Percentiles rank a stretch among this genome's conserved stretches.
These are phyloP conservation scores for Colletotrichum sp. DNA, from an alignment of 2,329 filamentous ascomycete genomes.

Conservation along the genomic window DNA sequence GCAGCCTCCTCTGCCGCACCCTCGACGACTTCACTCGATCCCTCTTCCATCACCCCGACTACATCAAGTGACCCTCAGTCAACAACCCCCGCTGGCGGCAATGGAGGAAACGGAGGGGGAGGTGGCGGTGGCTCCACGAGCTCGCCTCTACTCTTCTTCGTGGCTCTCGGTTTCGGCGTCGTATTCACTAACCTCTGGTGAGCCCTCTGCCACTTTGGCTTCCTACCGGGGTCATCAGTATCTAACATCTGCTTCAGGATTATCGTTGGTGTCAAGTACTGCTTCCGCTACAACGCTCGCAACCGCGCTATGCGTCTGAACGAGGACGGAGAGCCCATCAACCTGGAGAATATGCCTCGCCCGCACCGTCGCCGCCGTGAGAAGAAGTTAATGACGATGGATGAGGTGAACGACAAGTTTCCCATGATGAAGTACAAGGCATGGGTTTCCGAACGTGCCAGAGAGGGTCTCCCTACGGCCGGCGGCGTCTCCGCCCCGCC, in stretches of 20 bases:
- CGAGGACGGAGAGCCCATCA: slow-evolving; percentile 88
- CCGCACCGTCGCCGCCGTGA: slow-evolving; percentile 87
- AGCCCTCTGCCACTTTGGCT: slow-evolving; percentile 35
- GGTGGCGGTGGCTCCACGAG: slow-evolving; percentile 36
- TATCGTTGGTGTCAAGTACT: slow-evolving; percentile 99
- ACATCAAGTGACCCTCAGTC: not conserved
- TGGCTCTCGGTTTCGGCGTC: slow-evolving; percentile 94
- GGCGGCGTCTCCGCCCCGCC: slow-evolving; percentile 81
- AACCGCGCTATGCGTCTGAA: slow-evolving; percentile 80
- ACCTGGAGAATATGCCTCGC: slow-evolving; percentile 82
- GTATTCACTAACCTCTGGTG: slow-evolving; percentile 99
- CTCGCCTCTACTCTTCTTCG: slow-evolving; percentile 74
- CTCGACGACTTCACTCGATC: slow-evolving; percentile 19
- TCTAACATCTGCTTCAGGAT: slow-evolving; percentile 70
- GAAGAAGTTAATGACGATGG: slow-evolving; percentile 99
- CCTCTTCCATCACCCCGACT: not conserved
- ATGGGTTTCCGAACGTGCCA: slow-evolving; percentile 85
- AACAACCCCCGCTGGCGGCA: not conserved
- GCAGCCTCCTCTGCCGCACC: slow-evolving; percentile 15
- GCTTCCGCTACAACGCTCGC: slow-evolving; percentile 96
- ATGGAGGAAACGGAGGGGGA: slow-evolving; percentile 2
- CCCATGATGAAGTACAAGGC: slow-evolving; percentile 95
- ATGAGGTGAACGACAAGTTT: slow-evolving; percentile 97
- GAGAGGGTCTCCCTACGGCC: slow-evolving; percentile 80
- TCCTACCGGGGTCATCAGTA: not conserved